Evolutionary conservation across 2,329 filamentous ascomycete genomes (phyloP).

Genomic region (Colletotrichum sublineola): DNA sequence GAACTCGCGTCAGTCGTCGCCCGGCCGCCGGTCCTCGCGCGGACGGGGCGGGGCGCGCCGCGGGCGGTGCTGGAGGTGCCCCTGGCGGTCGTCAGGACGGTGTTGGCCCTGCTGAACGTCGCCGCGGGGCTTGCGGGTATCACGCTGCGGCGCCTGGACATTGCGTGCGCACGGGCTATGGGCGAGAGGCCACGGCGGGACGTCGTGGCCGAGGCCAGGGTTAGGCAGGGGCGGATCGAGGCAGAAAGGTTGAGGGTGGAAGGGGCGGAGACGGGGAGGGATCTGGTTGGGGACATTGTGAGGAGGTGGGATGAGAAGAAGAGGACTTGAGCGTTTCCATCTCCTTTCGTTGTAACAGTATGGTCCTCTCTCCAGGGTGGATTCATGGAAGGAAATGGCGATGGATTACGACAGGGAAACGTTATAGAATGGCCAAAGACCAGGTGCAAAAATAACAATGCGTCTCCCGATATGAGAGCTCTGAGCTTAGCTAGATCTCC

Average conservation of each 20-base stretch:
- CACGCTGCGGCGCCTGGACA: conserved; percentile 10
- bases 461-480: not conserved
- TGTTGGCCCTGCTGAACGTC: conserved; percentile 24
- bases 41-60: too few relatives aligned
- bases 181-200: conserved; percentile 29
- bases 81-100: not conserved
- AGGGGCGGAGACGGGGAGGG: conserved; percentile 8
- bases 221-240: conserved; percentile 26
- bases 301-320: conserved; percentile 28
- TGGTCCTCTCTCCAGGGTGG: not conserved
- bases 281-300: conserved; percentile 17
- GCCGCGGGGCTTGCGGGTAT: conserved; percentile 9
- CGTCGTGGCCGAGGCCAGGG: conserved; percentile 34
- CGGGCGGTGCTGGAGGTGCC: not conserved
- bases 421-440: too few relatives aligned
- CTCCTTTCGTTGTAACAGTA: not conserved
- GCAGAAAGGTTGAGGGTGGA: conserved; percentile 12
- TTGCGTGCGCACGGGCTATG: conserved; percentile 14
- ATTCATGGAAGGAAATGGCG: not conserved
- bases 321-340: not conserved
- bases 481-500: too few relatives aligned
- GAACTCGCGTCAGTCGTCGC: conserved; percentile 14
- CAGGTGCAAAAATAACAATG: not conserved
- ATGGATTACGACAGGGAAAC: not conserved
- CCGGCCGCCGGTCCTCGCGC: conserved; percentile 11